Conservation (phyloP, 106 monocot species). For the Platanthera zijinensis region DNA sequence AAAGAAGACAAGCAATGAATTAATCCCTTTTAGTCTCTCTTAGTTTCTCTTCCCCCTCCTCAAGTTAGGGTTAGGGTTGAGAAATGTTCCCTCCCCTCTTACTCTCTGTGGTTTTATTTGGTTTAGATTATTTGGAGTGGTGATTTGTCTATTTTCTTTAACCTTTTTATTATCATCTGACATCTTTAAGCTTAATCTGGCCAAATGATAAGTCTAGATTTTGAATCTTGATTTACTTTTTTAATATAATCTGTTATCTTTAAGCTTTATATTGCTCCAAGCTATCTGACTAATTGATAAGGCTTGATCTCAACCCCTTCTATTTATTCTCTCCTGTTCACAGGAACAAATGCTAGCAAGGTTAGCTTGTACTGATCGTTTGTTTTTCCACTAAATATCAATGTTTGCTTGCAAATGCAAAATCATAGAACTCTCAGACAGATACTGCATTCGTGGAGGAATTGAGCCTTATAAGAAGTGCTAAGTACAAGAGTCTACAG, state of each 20-base stretch:
- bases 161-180: too few species aligned
- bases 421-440: constrained; percentile 3
- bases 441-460: constrained; percentile 2
- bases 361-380: not conserved
- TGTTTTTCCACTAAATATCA: not conserved
- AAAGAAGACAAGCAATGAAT: too few species aligned
- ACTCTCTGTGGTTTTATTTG: too few species aligned
- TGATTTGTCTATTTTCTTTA: too few species aligned
- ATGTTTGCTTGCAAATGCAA: constrained; percentile 4
- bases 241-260: not conserved
- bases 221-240: not conserved
- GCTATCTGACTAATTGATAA: not conserved
- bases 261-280: not conserved
- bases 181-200: too few species aligned
- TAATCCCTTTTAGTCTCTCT: too few species aligned
- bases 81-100: too few species aligned
- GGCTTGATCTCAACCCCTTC: not conserved
- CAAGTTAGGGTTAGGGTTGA: too few species aligned
- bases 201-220: not conserved
- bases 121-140: too few species aligned
- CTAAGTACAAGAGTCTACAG: constrained; percentile 1
- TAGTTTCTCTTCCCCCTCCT: too few species aligned
- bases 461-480: constrained; percentile 2
- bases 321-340: constrained; percentile 4
- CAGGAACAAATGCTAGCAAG: constrained; percentile 6